Evolutionary conservation across 2,329 filamentous ascomycete genomes (phyloP).

Genomic region (Harringtonia aguacate): DNA sequence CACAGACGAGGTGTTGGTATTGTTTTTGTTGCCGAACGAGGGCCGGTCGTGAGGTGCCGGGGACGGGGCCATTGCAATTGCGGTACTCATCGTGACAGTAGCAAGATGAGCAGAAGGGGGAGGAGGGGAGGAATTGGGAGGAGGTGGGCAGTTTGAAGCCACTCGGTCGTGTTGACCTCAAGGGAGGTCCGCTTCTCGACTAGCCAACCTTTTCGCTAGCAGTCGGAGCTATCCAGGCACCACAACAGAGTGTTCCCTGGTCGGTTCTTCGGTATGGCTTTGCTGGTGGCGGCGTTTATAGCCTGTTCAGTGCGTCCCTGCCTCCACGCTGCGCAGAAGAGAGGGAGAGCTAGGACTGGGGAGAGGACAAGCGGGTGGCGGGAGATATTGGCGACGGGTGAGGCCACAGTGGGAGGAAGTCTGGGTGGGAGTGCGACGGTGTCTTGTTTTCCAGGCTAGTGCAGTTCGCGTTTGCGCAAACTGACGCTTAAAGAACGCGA

Average conservation of each 20-base stretch:
- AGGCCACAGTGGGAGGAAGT: slow-evolving; percentile 4
- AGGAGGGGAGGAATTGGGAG: neutral
- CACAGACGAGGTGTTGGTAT: neutral
- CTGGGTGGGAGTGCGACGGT: neutral
- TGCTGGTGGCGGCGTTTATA: no score
- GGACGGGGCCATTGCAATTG: slow-evolving; percentile 58
- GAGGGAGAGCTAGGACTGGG: no score
- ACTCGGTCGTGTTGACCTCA: neutral
- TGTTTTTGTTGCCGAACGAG: slow-evolving; percentile 29
- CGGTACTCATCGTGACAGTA: slow-evolving; percentile 49
- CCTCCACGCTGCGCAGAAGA: neutral
- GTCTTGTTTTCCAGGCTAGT: slow-evolving; percentile 2
- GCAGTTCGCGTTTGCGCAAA: neutral
- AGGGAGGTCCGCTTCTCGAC: no score
- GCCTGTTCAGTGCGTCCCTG: no score
- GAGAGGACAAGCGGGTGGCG: neutral
- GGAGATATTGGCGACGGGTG: slow-evolving; percentile 7
- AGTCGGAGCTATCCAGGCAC: no score
- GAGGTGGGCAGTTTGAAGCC: neutral
- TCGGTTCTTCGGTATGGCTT: no score
- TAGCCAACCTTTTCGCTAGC: no score
- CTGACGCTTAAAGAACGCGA: neutral
- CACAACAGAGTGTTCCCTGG: no score
- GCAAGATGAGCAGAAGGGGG: slow-evolving; percentile 1
- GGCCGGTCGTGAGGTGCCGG: slow-evolving; percentile 56